Conservation (phyloP, 805 yeast species). For the Torulaspora gathmanii region DNA sequence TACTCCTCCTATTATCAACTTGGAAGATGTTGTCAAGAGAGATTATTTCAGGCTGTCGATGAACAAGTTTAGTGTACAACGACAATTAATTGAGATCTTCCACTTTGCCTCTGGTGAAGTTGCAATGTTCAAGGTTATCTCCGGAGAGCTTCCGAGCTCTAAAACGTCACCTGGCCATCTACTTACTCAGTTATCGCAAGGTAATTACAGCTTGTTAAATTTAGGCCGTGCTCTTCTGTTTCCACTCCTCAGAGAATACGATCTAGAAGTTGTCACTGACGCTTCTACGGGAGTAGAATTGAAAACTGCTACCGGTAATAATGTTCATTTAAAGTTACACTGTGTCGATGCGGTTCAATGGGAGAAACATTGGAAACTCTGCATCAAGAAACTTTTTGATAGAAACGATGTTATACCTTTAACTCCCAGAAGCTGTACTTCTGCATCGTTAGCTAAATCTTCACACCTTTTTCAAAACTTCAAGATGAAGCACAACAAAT, state of each 20-base stretch:
- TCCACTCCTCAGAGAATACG: conserved; percentile 24
- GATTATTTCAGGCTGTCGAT: conserved; percentile 22
- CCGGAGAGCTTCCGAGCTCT: conserved; percentile 16
- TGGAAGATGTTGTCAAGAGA: conserved; percentile 17
- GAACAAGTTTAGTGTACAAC: conserved; percentile 16
- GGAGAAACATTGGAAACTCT: conserved; percentile 27
- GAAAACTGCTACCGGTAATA: conserved; percentile 24
- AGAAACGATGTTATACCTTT: conserved; percentile 6
- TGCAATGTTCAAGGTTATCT: conserved; percentile 27
- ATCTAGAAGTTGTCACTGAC: conserved; percentile 17
- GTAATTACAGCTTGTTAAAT: conserved; percentile 14
- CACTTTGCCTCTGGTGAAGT: conserved; percentile 26
- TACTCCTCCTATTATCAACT: conserved; percentile 19
- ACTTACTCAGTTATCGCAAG: conserved; percentile 13
- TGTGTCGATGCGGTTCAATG: conserved; percentile 27
- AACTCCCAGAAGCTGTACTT: conserved; percentile 7
- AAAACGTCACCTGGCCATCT: conserved; percentile 9
- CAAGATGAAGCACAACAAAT: conserved; percentile 18
- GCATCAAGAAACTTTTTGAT: conserved; percentile 18
- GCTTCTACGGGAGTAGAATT: conserved; percentile 15
- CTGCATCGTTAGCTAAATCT: conserved; percentile 14
- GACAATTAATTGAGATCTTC: conserved; percentile 25
- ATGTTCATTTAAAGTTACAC: conserved; percentile 16
- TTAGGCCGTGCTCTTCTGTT: conserved; percentile 30
- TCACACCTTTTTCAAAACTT: conserved; percentile 18